A percentile compares a stretch with the other conserved stretches of the same genome.
Conservation (phyloP, 331 rosid species). For the Cydonia oblonga region DNA sequence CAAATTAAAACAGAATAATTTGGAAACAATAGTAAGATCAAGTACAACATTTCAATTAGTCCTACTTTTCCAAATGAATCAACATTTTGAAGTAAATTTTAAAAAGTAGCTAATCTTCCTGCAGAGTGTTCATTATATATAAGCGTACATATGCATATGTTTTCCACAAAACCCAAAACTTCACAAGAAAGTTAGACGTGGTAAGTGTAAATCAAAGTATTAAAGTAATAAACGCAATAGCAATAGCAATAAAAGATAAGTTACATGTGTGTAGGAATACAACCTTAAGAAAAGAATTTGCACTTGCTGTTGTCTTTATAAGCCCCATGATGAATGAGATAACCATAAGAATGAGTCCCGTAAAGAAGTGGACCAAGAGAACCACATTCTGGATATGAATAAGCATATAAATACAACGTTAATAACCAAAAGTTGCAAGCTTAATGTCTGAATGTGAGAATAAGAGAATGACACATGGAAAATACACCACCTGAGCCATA, state of each 20-base stretch:
- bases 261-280: not conserved
- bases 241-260: not conserved
- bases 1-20: not conserved
- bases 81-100: not conserved
- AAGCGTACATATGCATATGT: too few relatives aligned
- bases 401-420: not conserved
- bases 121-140: not conserved
- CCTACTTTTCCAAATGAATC: not conserved
- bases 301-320: constrained; percentile 47
- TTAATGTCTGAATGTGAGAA: not conserved
- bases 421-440: not conserved
- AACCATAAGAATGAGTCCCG: constrained; percentile 62
- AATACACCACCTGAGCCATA: constrained; percentile 51
- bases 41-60: not conserved
- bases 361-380: constrained; percentile 72
- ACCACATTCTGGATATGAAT: constrained; percentile 64
- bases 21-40: not conserved
- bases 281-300: constrained; percentile 88
- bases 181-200: not conserved
- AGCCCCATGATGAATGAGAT: constrained; percentile 93
- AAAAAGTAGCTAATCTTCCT: not conserved
- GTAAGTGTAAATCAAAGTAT: not conserved
- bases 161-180: not conserved
- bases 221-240: not conserved
- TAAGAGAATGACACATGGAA: constrained; percentile 9